phyloP scores from a whole-genome alignment of 2,329 filamentous ascomycete genomes.

The Aspergillus brasiliensis region DNA sequence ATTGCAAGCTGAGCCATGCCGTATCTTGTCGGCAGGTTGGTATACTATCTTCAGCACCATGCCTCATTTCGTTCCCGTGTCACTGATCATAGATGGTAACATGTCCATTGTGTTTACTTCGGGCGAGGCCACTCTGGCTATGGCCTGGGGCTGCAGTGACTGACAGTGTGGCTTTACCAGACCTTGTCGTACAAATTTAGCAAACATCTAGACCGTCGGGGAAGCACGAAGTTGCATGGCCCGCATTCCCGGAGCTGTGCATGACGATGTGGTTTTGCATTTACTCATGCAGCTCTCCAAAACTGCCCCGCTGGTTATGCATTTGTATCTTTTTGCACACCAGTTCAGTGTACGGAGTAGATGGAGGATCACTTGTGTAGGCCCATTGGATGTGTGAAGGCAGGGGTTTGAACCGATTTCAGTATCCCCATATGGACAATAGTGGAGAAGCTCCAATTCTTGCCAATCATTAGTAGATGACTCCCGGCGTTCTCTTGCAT shows the following conservation, averaged over 20 bases:
- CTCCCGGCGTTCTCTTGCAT: background rate
- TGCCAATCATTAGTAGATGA: no score
- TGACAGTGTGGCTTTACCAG: background rate
- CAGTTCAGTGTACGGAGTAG: background rate
- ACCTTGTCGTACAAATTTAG: background rate
- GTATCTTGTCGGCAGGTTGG: no score
- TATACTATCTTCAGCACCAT: no score
- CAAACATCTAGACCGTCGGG: slow-evolving; percentile 1
- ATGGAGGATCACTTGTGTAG: background rate
- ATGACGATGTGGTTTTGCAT: slow-evolving; percentile 11
- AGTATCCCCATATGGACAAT: background rate
- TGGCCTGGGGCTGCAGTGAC: background rate
- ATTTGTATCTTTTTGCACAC: background rate
- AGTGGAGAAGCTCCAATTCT: no score
- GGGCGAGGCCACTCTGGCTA: no score
- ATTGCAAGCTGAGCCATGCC: no score
- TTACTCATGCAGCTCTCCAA: slow-evolving; percentile 12
- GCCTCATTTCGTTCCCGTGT: no score
- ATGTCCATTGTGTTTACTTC: background rate
- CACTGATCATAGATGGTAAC: background rate
- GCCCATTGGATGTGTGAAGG: background rate
- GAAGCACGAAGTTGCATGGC: slow-evolving; percentile 6
- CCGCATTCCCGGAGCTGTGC: slow-evolving; percentile 14
- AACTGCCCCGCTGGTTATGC: background rate
- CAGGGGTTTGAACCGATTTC: background rate